Base-by-base conservation (phyloP, 352 stramenopile genomes). In the Thalassiosira oceanica region DNA sequence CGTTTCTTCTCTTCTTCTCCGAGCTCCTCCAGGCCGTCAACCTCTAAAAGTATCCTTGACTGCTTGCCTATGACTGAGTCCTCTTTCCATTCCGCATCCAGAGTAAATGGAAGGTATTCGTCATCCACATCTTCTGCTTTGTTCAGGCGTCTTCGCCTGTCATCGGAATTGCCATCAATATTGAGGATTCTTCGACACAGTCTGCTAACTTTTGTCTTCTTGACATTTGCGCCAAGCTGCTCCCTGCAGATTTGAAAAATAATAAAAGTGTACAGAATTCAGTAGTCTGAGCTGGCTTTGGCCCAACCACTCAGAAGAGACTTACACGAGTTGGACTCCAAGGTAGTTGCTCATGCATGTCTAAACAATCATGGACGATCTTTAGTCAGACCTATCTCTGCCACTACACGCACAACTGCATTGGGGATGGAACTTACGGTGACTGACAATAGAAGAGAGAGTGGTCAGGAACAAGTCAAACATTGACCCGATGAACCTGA, bases 261-360 rank as follows among this genome's bases (percentile, higher is more conserved):
- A 11, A 48, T 10, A 23, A 48, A 11, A 11, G 8, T 48, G 41
- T 8, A 8, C 10, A 11, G 21, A 11, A 18, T 20, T 10, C 10
- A 48, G 41, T 7, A 21, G 41, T 23, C 10, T 11, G 10, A 18
- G 21, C 15, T 18, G 7, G 16, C 15, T 21, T 20, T 7, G 11
- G 41, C 41, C 10, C 15, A n/a, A n/a, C n/a, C n/a, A n/a, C n/a
- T 20, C 10, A 18, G 41, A 11, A 11, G 21, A 20, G 41, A 11
- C 10, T 20, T 11, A 7, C 10, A 48, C 41, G n/a, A 48, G 8
- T 20, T 48, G 10, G 15, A 48, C 16, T 18, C 10, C 41, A 8
- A 21, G 41, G 16, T 48, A 18, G 41, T 48, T 48, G 8, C 10
- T 8, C 41, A 48, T 48, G 41, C 41, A 48, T 21, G 41, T 48